Evolutionary conservation across 306 rosid species (phyloP).

Genomic region (Rosa lucieae): DNA sequence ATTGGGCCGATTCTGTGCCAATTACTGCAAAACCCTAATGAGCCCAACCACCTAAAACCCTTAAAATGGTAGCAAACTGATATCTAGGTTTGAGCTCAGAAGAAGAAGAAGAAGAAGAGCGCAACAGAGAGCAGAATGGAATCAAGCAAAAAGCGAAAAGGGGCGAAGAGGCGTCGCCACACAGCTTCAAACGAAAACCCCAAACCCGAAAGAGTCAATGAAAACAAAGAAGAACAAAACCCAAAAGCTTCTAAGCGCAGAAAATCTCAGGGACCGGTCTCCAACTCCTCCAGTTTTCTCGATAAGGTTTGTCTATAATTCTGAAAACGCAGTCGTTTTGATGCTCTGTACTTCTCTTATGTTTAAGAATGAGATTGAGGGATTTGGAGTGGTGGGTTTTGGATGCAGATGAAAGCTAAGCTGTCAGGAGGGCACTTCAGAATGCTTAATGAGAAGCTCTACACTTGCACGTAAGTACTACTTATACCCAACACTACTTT

Average conservation of each 20-base stretch:
- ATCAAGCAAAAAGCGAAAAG: conserved; percentile 53
- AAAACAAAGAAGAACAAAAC: neutral
- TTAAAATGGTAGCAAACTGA: neutral
- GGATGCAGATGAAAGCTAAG: conserved; percentile 75
- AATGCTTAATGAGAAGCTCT: conserved; percentile 95
- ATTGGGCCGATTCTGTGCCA: too few species aligned
- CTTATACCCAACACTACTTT: neutral
- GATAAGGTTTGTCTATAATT: conserved; percentile 44
- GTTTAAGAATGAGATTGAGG: neutral
- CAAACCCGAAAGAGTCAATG: conserved; percentile 13
- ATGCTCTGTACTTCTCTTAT: neutral
- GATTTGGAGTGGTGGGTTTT: neutral
- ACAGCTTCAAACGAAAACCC: conserved; percentile 18
- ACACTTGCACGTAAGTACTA: conserved; percentile 78
- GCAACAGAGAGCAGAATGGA: conserved; percentile 1
- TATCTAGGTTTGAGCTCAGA: neutral
- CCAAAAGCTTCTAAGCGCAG: conserved; percentile 26
- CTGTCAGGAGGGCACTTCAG: conserved; percentile 94
- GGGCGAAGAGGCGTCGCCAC: conserved; percentile 21
- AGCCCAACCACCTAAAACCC: neutral
- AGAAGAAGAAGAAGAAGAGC: neutral
- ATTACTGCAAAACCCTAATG: too few species aligned
- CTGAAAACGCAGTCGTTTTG: neutral
- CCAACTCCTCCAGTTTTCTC: conserved; percentile 56
- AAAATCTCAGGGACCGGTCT: conserved; percentile 31